Percentiles rank a stretch among this genome's conserved stretches.
These are phyloP conservation scores for Penicillium sp. DNA, from an alignment of 2,329 filamentous ascomycete species.

Conservation along the genomic window DNA sequence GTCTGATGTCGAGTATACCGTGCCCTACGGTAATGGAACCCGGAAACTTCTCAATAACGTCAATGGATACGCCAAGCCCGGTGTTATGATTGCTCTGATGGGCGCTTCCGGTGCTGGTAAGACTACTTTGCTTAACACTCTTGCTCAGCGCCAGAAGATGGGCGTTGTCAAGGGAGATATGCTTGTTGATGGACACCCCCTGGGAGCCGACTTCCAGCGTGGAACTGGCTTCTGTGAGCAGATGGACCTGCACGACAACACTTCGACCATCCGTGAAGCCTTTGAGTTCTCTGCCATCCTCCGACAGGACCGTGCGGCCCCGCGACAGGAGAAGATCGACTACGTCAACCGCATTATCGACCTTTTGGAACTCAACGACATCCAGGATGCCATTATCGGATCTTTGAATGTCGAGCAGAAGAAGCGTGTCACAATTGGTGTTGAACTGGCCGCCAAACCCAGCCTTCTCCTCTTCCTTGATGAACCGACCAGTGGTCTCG, in stretches of 20 bases:
- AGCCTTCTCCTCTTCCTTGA: conserved; percentile 71
- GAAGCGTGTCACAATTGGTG: conserved; percentile 74
- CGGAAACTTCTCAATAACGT: conserved; percentile 70
- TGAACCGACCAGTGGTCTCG: conserved; percentile 72
- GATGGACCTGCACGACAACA: conserved; percentile 71
- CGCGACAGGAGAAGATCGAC: conserved; percentile 64
- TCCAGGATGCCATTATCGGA: conserved; percentile 69
- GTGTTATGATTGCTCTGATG: conserved; percentile 78
- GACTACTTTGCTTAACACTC: conserved; percentile 78
- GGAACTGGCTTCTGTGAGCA: conserved; percentile 74
- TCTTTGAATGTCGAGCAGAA: conserved; percentile 71
- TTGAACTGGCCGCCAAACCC: conserved; percentile 72
- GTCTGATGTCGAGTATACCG: conserved; percentile 71
- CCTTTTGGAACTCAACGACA: conserved; percentile 66
- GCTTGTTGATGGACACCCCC: conserved; percentile 68
- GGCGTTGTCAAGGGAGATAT: conserved; percentile 71
- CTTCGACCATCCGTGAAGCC: conserved; percentile 69
- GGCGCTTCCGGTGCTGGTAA: conserved; percentile 83
- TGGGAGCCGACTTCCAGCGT: conserved; percentile 68
- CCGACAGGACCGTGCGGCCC: conserved; percentile 60
- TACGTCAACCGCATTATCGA: conserved; percentile 71
- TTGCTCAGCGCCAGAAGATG: conserved; percentile 71
- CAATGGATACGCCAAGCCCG: conserved; percentile 78
- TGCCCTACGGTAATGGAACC: conserved; percentile 67
- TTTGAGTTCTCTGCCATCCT: conserved; percentile 71